Base-by-base conservation (phyloP, 306 rosid genomes). In the Dryas alaskensis region DNA sequence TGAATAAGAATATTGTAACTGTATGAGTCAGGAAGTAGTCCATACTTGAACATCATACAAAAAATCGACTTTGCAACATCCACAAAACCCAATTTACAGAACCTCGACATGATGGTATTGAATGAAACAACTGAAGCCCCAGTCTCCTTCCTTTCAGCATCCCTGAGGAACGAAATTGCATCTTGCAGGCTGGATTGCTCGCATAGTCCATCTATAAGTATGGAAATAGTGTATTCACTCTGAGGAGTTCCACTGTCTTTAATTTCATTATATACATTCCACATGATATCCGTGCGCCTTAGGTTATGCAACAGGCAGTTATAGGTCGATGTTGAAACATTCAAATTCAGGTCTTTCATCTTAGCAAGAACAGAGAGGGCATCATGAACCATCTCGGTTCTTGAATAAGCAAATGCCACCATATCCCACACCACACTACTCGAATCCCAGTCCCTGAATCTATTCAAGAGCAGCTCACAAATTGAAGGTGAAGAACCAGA, bases 1-100 rank as follows among this genome's bases (percentile, higher is more conserved):
- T 83, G 90, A 73, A 86, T 79, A 65, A 86, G 85, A 76, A 86
- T 83, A 76, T 86, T 86, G 66, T 81, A 86, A 81, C 90, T 86
- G 80, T 83, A 86, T 6, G 82, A 81, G 81, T 83, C 87, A 25
- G 84, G 90, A 70, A 73, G 78, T 13, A 83, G 69, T 44, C 90
- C 90, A 62, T 25, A 76, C 75, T 86, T 86, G 82, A 83, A 73
- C 84, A 86, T 78, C 82, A 78, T 66, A 78, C 84, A 81, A 70
- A 86, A 79, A 62, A 83, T 78, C 5, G 82, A 78, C 84, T 76
- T 79, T 0, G 81, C 86, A 47, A 83, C 80, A 76, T 74, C 86
- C 77, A 83, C 78, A 65, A 65, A 75, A 66, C 84, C 90, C 80
- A 79, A 70, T 73, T 76, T 73, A 77, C 86, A 86, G 67, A 76